Conservation (phyloP, 164 flowering plant genomes). For the Liquidambar formosana region DNA sequence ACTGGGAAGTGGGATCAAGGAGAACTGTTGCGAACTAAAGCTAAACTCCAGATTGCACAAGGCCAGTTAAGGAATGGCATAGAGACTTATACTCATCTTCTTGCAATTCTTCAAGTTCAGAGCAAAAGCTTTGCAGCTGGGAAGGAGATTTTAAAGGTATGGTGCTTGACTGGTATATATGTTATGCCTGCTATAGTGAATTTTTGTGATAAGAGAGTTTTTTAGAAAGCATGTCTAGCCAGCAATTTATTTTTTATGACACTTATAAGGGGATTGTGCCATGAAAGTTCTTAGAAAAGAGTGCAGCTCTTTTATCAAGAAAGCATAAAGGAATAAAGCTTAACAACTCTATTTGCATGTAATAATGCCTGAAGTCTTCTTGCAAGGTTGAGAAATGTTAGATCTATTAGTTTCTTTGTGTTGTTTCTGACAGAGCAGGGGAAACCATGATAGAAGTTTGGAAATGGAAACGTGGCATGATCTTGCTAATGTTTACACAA, state of each 20-base stretch:
- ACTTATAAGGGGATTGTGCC: too few relatives aligned
- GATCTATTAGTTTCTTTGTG: background rate
- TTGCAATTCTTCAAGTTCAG: slow-evolving; percentile 77
- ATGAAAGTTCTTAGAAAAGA: too few relatives aligned
- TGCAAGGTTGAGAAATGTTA: background rate
- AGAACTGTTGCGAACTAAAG: slow-evolving; percentile 67
- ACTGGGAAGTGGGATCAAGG: slow-evolving; percentile 89
- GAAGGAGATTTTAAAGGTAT: slow-evolving; percentile 57
- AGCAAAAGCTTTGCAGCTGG: slow-evolving; percentile 51
- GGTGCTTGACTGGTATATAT: background rate
- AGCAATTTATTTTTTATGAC: background rate
- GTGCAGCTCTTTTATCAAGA: too few relatives aligned
- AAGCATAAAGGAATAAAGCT: too few relatives aligned
- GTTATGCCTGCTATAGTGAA: background rate
- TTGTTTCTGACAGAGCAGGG: slow-evolving; percentile 42
- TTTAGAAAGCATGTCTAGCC: background rate
- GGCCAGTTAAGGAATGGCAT: slow-evolving; percentile 59
- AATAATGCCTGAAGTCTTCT: too few relatives aligned
- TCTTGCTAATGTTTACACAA: slow-evolving; percentile 73
- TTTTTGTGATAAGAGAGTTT: background rate
- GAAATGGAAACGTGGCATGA: slow-evolving; percentile 97
- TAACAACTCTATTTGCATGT: too few relatives aligned
- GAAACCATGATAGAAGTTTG: slow-evolving; percentile 40
- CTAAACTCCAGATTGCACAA: slow-evolving; percentile 80
- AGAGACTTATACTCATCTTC: slow-evolving; percentile 78